phyloP scores from a whole-genome alignment of 108 stramenopile genomes.

The Skeletonema tropicum region DNA sequence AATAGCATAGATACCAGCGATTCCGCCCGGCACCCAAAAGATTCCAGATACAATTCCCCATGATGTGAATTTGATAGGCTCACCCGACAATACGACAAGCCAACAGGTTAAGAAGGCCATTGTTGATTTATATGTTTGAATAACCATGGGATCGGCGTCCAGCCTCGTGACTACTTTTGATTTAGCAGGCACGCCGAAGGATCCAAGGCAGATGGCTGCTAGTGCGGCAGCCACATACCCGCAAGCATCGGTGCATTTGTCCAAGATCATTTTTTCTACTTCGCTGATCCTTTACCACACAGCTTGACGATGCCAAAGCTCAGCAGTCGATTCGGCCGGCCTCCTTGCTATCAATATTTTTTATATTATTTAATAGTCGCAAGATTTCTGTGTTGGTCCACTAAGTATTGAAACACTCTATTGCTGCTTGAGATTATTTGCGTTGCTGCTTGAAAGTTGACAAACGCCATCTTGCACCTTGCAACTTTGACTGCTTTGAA shows the following conservation, averaged over 20 bases:
- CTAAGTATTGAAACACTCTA: too few relatives aligned
- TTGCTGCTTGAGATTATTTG: too few relatives aligned
- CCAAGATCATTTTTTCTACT: neutral
- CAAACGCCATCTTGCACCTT: too few relatives aligned
- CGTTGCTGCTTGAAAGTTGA: too few relatives aligned
- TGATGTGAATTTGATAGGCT: slow-evolving; percentile 57
- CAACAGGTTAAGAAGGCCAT: slow-evolving; percentile 79
- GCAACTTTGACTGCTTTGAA: too few relatives aligned
- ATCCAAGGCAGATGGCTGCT: slow-evolving; percentile 57
- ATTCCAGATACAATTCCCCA: slow-evolving; percentile 80
- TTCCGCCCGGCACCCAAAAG: slow-evolving; percentile 73
- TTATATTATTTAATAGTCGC: too few relatives aligned
- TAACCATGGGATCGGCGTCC: slow-evolving; percentile 64
- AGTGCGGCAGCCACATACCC: slow-evolving; percentile 62
- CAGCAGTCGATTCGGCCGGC: too few relatives aligned
- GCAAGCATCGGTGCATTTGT: slow-evolving; percentile 46
- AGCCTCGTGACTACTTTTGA: slow-evolving; percentile 48
- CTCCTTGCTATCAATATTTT: too few relatives aligned
- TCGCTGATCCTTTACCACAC: too few relatives aligned
- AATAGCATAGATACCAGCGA: slow-evolving; percentile 61
- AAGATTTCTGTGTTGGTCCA: too few relatives aligned
- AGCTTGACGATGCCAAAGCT: neutral
- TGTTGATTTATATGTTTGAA: slow-evolving; percentile 48
- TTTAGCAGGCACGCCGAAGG: slow-evolving; percentile 75
- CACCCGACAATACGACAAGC: slow-evolving; percentile 53